A percentile compares a stretch with the other conserved stretches of the same genome.
phyloP scores from a whole-genome alignment of 495 filamentous ascomycete genomes.

The Bacidia rubella region DNA sequence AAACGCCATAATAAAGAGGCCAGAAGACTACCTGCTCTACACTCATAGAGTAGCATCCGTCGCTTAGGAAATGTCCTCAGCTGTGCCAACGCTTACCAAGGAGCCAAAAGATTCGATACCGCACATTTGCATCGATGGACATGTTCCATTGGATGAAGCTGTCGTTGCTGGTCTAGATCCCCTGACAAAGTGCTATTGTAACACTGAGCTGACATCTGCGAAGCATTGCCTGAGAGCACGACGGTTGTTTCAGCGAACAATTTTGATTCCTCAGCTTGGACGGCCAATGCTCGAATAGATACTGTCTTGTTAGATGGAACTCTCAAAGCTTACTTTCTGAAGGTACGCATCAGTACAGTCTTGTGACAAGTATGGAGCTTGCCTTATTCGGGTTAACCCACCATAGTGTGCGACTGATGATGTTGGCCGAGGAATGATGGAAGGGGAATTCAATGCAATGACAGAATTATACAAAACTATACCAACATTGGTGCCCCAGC shows the following conservation, averaged over 20 bases:
- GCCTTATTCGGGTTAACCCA: neutral
- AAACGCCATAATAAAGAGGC: neutral
- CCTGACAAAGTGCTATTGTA: neutral
- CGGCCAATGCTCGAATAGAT: constrained; percentile 16
- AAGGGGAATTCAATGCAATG: constrained; percentile 35
- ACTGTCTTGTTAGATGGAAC: constrained; percentile 19
- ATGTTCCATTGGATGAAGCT: constrained; percentile 18
- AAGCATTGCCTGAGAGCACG: constrained; percentile 19
- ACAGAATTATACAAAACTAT: constrained; percentile 26
- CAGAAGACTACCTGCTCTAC: neutral
- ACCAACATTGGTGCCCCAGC: constrained; percentile 32
- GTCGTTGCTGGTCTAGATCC: constrained; percentile 14
- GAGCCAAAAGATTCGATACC: constrained; percentile 3
- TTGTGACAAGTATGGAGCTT: neutral
- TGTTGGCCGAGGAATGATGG: constrained; percentile 24
- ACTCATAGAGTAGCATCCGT: neutral
- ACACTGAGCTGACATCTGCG: neutral
- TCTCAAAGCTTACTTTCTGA: constrained; percentile 25
- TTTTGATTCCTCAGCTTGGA: constrained; percentile 21
- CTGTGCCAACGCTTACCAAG: neutral
- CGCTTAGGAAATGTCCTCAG: neutral
- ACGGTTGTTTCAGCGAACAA: constrained; percentile 14
- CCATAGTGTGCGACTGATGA: constrained; percentile 12
- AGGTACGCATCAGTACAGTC: constrained; percentile 10
- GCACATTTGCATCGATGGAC: constrained; percentile 13